Percentiles rank a stretch among this genome's conserved stretches.
phyloP scores from a whole-genome alignment of 2,329 filamentous ascomycete genomes.

The Cladosporium oxysporum region DNA sequence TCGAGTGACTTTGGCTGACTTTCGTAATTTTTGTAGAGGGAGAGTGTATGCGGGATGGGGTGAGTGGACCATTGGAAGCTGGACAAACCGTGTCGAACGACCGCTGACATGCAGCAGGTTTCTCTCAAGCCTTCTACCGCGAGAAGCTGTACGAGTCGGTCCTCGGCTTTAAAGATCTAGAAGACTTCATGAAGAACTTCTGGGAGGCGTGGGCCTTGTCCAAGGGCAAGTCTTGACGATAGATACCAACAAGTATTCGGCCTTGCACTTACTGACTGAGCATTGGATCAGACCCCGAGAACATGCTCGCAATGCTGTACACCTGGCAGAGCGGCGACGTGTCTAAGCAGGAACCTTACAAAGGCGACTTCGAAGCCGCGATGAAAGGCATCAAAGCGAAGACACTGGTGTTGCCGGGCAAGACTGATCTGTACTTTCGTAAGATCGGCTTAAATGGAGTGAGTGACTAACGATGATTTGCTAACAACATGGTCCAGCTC shows the following conservation, averaged over 20 bases:
- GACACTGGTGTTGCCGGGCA: conserved; percentile 67
- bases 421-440: conserved; percentile 80
- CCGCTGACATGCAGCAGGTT: conserved; percentile 52
- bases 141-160: conserved; percentile 65
- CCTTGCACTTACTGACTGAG: not conserved
- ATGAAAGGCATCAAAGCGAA: conserved; percentile 72
- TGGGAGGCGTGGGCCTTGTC: conserved; percentile 75
- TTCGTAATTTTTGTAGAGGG: conserved; percentile 16
- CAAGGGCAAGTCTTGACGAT: conserved; percentile 51
- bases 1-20: not conserved
- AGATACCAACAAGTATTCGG: not conserved
- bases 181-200: conserved; percentile 72
- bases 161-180: conserved; percentile 67
- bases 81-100: not conserved
- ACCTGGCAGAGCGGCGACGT: conserved; percentile 78
- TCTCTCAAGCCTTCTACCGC: conserved; percentile 77
- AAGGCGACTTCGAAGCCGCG: conserved; percentile 52
- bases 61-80: not conserved
- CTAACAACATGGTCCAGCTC: conserved; percentile 44
- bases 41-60: conserved; percentile 70
- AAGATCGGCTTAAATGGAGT: conserved; percentile 33
- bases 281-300: conserved; percentile 62
- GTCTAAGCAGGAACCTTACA: conserved; percentile 67
- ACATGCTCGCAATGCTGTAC: conserved; percentile 71
- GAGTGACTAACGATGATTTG: not conserved